Evolutionary conservation across 2,329 filamentous ascomycete species (phyloP), one percentile per base, ranked within the genome.

Genomic region (Mycosphaerella sp.): DNA sequence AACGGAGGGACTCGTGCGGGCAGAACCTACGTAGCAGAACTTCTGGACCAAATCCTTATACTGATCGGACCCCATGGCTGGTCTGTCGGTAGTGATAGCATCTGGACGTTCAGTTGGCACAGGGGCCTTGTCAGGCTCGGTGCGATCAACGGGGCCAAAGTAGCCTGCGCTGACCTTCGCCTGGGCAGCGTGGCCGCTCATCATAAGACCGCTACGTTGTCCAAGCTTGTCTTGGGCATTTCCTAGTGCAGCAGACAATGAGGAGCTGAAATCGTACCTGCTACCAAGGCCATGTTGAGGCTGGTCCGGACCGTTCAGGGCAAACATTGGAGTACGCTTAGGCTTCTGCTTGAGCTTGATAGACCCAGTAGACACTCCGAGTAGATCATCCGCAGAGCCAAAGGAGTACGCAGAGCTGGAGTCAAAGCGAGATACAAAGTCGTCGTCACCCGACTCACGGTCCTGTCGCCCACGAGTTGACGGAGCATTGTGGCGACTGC

Each of bases 41-140:
- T 95, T 96, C 77, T 95, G 90, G 71, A 98, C 86, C 59, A 98
- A 80, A 73, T 98, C 93, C 73, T 94, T 88, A 70, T 98, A 97
- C 54, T 91, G 90, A 54, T 88, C 84, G 58, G 89, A 94, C 54
- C 90, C 81, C 59, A 95, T 84, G 64, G 80, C 77, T 40, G 84
- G 83, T 65, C 85, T 82, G 64, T 80, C 79, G 35, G 77, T 75
- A 12, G 78, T 73, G 61, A 75, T 76, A 68, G 65, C 79, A 75
- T 72, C 79, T 65, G 70, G 80, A 48, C 76, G 61, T 52, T 66
- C 64, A 12, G 54, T 52, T 18, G 61, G 56, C 12, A 46, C 40
- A 32, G 61, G 55, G n/a, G 59, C 55, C 58, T 64, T 66, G 44
- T 53, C 55, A 13, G 61, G 61, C 44, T 63, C 63, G 14, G 59